These are phyloP conservation scores for Gossypium sturtianum DNA, from an alignment of 345 rosid species.

Conservation along the genomic window DNA sequence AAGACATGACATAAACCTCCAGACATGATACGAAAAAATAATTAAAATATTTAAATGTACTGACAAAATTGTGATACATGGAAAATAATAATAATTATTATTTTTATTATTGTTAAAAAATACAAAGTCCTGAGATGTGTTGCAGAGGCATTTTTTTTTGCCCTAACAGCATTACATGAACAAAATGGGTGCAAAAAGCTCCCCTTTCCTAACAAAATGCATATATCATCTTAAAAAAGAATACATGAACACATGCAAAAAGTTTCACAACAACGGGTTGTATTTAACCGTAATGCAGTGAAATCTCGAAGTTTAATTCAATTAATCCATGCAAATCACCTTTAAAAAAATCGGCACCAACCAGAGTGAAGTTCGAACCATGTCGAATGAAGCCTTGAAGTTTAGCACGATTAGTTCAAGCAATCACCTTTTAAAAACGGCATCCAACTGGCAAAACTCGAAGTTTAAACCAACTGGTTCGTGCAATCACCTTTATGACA, in stretches of 20 bases:
- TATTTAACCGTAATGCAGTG: not conserved
- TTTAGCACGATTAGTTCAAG: not conserved
- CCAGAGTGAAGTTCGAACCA: too few species aligned
- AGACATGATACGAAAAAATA: too few species aligned
- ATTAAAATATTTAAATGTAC: not conserved
- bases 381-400: not conserved
- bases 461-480: not conserved
- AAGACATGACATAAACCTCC: too few species aligned
- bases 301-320: not conserved
- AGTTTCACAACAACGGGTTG: too few species aligned
- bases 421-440: not conserved
- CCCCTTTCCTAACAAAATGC: too few species aligned
- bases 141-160: not conserved
- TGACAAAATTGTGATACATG: not conserved
- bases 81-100: not conserved
- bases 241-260: too few species aligned
- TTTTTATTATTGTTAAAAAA: not conserved
- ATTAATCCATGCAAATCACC: not conserved
- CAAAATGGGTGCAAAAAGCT: too few species aligned
- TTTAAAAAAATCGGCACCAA: not conserved
- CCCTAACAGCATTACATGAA: too few species aligned
- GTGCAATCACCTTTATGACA: slow-evolving; percentile 17
- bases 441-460: not conserved
- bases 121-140: not conserved
- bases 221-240: too few species aligned